Conservation (phyloP, 116 monocot genomes). For the Zostera marina region DNA sequence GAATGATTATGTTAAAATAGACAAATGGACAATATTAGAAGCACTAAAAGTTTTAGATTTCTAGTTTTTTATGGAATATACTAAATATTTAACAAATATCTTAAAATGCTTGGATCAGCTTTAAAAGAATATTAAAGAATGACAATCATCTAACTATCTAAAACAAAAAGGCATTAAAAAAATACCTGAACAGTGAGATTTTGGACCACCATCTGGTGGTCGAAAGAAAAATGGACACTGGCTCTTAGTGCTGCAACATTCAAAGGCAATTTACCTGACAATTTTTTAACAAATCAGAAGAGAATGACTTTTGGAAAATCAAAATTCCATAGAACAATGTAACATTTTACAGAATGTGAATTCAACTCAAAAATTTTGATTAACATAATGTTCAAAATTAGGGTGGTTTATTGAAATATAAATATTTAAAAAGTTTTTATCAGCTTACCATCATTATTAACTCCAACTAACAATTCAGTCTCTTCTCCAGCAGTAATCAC, state of each 20-base stretch:
- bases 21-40: too few species aligned
- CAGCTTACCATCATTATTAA: slow-evolving; percentile 77
- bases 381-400: too few species aligned
- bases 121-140: background rate
- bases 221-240: slow-evolving; percentile 74
- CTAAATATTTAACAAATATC: too few species aligned
- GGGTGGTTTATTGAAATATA: background rate
- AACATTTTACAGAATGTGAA: too few species aligned
- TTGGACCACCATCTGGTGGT: slow-evolving; percentile 76
- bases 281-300: background rate
- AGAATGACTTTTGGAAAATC: too few species aligned
- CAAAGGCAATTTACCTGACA: slow-evolving; percentile 57
- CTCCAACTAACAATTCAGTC: slow-evolving; percentile 74
- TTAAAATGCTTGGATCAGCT: too few species aligned
- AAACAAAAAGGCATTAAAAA: background rate
- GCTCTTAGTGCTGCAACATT: slow-evolving; percentile 60
- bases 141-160: background rate
- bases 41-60: too few species aligned
- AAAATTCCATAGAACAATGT: too few species aligned
- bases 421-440: background rate
- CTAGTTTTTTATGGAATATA: too few species aligned
- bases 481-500: slow-evolving; percentile 86
- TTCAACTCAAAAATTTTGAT: too few species aligned
- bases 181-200: slow-evolving; percentile 89
- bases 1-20: too few species aligned